Base-by-base conservation (phyloP, 2,329 filamentous ascomycete genomes). In the Akanthomyces muscarius region DNA sequence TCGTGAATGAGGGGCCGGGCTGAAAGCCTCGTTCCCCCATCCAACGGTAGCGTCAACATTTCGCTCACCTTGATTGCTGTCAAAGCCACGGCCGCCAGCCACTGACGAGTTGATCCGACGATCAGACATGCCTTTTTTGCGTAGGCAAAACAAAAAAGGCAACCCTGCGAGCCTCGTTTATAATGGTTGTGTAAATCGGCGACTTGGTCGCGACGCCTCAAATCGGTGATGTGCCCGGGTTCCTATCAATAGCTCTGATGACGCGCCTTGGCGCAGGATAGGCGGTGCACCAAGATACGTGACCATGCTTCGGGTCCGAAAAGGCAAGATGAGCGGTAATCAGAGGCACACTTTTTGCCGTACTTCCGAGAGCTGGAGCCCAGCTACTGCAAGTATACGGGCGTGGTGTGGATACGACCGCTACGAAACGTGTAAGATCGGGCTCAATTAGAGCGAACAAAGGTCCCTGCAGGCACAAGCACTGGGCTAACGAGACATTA, bases 261-360 rank as follows among this genome's bases (percentile, higher is more conserved):
- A 36, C 42, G 36, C 33, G 21, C 52, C 52, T 1, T 28, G 21
- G 30, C 16, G 23, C n/a, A 23, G 21, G 54, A 25, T 28, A 18
- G 21, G 14, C 18, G 13, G 18, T 25, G 5, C 4, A 8, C 47
- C 14, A 11, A 52, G 10, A 52, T 60, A 2, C 30, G 23, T 42
- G 47, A 52, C 2, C 36, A 28, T 8, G 10, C 7, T 3, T 16
- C 30, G 33, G 21, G 13, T 50, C 21, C 44, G n/a, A 53, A 36
- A 5, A 6, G 50, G 18, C n/a, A 60, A 28, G 28, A 61, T 45
- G n/a, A 36, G 48, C 38, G 14, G 33, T 23, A 5, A 61, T 60
- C 58, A 61, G 25, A 53, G 58, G 58, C 48, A 47, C 30, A 53
- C 38, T 61, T 50, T 61, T 53, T 60, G 58, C 58, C 58, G 58